A percentile compares a stretch with the other conserved stretches of the same genome.
phyloP scores from a whole-genome alignment of 1,139 yeast genomes.

The Diutina pseudorugosa region DNA sequence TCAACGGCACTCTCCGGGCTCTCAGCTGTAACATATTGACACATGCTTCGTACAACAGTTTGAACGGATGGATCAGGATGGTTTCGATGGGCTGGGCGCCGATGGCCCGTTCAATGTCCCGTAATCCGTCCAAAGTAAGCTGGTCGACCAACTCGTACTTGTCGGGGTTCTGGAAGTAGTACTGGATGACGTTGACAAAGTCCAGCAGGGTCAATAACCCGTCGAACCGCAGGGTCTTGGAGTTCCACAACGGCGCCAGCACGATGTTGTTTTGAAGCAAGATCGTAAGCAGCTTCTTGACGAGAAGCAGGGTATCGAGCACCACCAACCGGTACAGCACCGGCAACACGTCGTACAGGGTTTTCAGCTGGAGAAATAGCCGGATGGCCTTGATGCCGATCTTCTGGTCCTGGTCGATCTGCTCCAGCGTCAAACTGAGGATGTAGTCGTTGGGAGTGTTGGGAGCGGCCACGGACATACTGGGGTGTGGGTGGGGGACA shows the following conservation, averaged over 20 bases:
- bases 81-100: conserved; percentile 88
- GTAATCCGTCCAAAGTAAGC: conserved; percentile 71
- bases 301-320: conserved; percentile 80
- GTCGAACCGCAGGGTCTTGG: conserved; percentile 79
- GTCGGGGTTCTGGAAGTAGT: conserved; percentile 85
- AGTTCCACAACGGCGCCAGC: conserved; percentile 95
- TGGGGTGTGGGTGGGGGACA: not conserved
- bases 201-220: conserved; percentile 89
- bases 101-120: conserved; percentile 77
- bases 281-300: conserved; percentile 84
- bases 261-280: conserved; percentile 88
- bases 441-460: conserved; percentile 23
- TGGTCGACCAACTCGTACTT: conserved; percentile 83
- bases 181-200: conserved; percentile 90
- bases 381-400: conserved; percentile 70
- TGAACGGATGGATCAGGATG: conserved; percentile 82
- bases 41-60: conserved; percentile 87
- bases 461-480: conserved; percentile 1
- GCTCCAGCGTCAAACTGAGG: conserved; percentile 28
- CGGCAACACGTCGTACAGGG: conserved; percentile 93
- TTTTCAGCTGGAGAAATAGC: conserved; percentile 74
- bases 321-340: conserved; percentile 90
- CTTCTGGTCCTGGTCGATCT: conserved; percentile 46
- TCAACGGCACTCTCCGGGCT: conserved; percentile 88
- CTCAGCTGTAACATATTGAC: conserved; percentile 80